Evolutionary conservation across 257 asterid species (phyloP).

Genomic region (Primulina eburnea): DNA sequence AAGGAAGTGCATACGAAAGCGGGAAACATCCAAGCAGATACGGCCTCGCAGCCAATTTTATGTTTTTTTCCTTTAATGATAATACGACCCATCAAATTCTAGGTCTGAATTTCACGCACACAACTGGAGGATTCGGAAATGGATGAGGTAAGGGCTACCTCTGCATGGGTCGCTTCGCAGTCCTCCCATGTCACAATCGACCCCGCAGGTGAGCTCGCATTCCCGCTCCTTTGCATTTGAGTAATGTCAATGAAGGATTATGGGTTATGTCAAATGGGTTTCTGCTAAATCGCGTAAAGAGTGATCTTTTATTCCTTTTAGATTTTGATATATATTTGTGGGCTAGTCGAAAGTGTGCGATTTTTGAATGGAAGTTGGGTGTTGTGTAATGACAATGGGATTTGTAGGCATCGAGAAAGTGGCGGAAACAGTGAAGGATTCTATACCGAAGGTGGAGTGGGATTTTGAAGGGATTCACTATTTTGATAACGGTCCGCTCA

Average conservation of each 20-base stretch:
- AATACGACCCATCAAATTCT: slow-evolving; percentile 15
- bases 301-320: slow-evolving; percentile 10
- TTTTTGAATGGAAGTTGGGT: background rate
- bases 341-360: background rate
- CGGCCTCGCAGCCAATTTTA: background rate
- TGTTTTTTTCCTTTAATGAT: background rate
- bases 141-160: slow-evolving; percentile 79
- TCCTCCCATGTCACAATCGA: slow-evolving; percentile 82
- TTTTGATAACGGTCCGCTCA: slow-evolving; percentile 86
- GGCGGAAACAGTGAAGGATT: slow-evolving; percentile 62
- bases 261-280: background rate
- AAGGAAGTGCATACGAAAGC: slow-evolving; percentile 19
- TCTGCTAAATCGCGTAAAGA: background rate
- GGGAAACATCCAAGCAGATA: slow-evolving; percentile 35
- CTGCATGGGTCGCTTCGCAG: slow-evolving; percentile 88
- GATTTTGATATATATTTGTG: background rate
- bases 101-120: slow-evolving; percentile 28
- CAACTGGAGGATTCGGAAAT: slow-evolving; percentile 26
- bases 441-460: slow-evolving; percentile 90
- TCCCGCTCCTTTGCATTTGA: background rate
- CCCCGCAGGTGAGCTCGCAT: slow-evolving; percentile 49
- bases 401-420: slow-evolving; percentile 67
- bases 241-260: background rate
- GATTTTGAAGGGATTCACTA: slow-evolving; percentile 93
- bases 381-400: background rate